Evolutionary conservation across 2,329 filamentous ascomycete genomes (phyloP), one percentile per base, ranked within the genome.

Genomic region (Paecilomyces formosus): DNA sequence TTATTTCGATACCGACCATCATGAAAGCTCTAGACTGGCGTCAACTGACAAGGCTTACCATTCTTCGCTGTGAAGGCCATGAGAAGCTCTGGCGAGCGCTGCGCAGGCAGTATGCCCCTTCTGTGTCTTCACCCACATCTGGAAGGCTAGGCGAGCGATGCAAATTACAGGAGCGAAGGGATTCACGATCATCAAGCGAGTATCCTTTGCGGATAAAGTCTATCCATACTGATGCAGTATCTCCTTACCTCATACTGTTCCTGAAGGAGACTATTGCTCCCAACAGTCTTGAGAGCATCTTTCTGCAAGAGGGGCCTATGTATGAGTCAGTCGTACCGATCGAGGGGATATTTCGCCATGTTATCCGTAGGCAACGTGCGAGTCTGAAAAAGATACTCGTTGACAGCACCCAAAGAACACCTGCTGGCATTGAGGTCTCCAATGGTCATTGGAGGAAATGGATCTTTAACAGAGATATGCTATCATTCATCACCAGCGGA

Each of bases 231-330:
- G 89, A 94, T 72, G 81, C 80, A 12, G 86, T 89, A 1, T 89
- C 88, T 0, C 78, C 82, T 7, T 79, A 86, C 24, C 76, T 94
- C 15, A 84, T 94, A 57, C 79, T 81, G 1, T 93, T 94, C 68
- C 79, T 94, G 61, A 89, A 88, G 65, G 88, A 92, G 61, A 87
- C 88, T 0, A 78, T 94, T 39, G 87, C 86, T 21, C 90, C 90
- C 0, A 90, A 94, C 70, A 88, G 85, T 28, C 78, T 94, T n/a
- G 88, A 94, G 72, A 86, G 86, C 8, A 78, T 94, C 9, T 92
- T 92, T 69, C 73, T 94, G 54, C 89, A 92, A 71, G 88, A 92
- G 77, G 68, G 82, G 65, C 71, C 81, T 59, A 70, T 73, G 22
- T 79, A 82, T 71, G 71, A 78, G n/a, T 82, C 84, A 0, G 75